Conservation (phyloP, 2,329 filamentous ascomycete genomes). For the Tolypocladium paradoxum region DNA sequence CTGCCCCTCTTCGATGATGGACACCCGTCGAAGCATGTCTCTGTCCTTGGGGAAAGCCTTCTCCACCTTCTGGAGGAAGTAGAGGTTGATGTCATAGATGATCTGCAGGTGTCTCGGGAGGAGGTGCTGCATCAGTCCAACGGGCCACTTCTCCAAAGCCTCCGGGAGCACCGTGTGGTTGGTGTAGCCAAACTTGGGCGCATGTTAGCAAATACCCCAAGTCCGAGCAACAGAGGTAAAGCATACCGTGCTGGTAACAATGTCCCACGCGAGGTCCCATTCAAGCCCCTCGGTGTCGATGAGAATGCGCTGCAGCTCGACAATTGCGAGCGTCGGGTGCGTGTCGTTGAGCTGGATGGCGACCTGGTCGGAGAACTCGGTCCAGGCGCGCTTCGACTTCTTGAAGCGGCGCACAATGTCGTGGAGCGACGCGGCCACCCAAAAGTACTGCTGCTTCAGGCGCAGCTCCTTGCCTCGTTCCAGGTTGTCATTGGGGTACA, state of each 20-base stretch:
- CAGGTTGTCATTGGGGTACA: constrained; percentile 96
- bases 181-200: constrained; percentile 75
- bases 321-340: constrained; percentile 90
- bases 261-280: constrained; percentile 87
- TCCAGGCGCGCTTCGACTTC: constrained; percentile 87
- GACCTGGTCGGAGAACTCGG: constrained; percentile 84
- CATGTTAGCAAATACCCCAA: constrained; percentile 1
- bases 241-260: constrained; percentile 56
- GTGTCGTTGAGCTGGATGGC: constrained; percentile 98
- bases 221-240: background rate
- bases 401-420: constrained; percentile 98
- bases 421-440: constrained; percentile 92
- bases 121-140: constrained; percentile 82
- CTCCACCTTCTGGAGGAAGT: constrained; percentile 86
- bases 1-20: constrained; percentile 93
- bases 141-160: constrained; percentile 96
- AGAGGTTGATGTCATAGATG: constrained; percentile 95
- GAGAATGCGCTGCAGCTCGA: constrained; percentile 88
- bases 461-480: constrained; percentile 94
- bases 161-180: constrained; percentile 98
- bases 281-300: constrained; percentile 81
- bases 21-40: constrained; percentile 77
- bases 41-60: constrained; percentile 81
- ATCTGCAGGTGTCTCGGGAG: constrained; percentile 92
- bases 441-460: constrained; percentile 99